Evolutionary conservation across 2,329 filamentous ascomycete species (phyloP).

Genomic region (Aciculosporium take): DNA sequence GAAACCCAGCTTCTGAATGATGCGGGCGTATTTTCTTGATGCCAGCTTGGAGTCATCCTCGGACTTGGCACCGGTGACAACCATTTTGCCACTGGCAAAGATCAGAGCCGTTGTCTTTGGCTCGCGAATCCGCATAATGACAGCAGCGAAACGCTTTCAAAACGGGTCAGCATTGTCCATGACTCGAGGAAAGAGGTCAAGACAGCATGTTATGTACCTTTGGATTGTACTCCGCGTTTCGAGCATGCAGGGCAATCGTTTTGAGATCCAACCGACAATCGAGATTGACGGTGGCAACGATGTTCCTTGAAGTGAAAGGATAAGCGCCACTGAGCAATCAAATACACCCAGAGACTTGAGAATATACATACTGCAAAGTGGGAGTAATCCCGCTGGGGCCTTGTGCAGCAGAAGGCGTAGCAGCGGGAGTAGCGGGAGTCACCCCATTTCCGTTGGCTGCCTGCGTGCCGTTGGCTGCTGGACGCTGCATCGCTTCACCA

Average conservation of each 20-base stretch:
- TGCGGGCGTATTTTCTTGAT: conserved; percentile 92
- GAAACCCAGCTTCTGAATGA: conserved; percentile 99
- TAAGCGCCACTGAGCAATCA: conserved; percentile 36
- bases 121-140: conserved; percentile 99
- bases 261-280: conserved; percentile 95
- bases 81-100: conserved; percentile 98
- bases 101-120: conserved; percentile 97
- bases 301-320: conserved; percentile 59
- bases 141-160: conserved; percentile 85
- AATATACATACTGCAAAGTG: conserved; percentile 84
- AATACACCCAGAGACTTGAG: conserved; percentile 16
- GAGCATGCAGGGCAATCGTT: conserved; percentile 94
- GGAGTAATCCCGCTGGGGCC: conserved; percentile 82
- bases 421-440: conserved; percentile 79
- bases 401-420: conserved; percentile 71
- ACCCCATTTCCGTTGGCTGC: conserved; percentile 59
- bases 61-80: conserved; percentile 93
- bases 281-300: conserved; percentile 96
- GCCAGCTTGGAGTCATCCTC: conserved; percentile 97
- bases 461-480: conserved; percentile 34
- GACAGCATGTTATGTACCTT: conserved; percentile 49
- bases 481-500: conserved; percentile 35
- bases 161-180: conserved; percentile 9
- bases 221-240: conserved; percentile 97
- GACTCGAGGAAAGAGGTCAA: conserved; percentile 10